These are phyloP conservation scores for Russula compacta DNA, from an alignment of 768 basidiomycete species.

Conservation along the genomic window DNA sequence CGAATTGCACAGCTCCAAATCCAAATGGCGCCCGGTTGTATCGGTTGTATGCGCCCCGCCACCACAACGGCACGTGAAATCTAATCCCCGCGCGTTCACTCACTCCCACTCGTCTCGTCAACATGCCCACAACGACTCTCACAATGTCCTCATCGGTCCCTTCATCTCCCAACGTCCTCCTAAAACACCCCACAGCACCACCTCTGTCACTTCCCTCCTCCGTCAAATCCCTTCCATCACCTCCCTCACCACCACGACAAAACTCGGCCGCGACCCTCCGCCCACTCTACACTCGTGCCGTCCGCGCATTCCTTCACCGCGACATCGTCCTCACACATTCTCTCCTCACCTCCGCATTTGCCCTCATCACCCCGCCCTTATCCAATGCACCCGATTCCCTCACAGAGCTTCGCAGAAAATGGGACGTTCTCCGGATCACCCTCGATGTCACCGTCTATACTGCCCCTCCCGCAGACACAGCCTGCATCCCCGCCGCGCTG, in stretches of 20 bases:
- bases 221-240: background rate
- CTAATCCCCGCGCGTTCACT: too few relatives aligned
- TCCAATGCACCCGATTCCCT: conserved; percentile 37
- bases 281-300: conserved; percentile 68
- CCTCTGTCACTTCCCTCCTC: background rate
- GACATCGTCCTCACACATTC: conserved; percentile 59
- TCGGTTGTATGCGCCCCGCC: too few relatives aligned
- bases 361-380: conserved; percentile 38
- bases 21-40: too few relatives aligned
- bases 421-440: conserved; percentile 82
- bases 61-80: background rate
- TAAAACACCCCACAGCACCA: background rate
- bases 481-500: conserved; percentile 42
- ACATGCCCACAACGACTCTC: conserved; percentile 14
- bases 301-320: conserved; percentile 68
- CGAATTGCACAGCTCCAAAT: too few relatives aligned
- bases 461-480: conserved; percentile 37
- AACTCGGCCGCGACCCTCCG: conserved; percentile 46
- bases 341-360: conserved; percentile 60
- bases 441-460: conserved; percentile 67
- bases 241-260: conserved; percentile 6
- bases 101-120: background rate
- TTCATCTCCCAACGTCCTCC: background rate
- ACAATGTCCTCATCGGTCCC: conserved; percentile 9
- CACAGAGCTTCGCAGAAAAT: conserved; percentile 51